Evolutionary conservation across 345 rosid species (phyloP), one percentile per base, ranked within the genome.

Genomic region (Citrus maxima): DNA sequence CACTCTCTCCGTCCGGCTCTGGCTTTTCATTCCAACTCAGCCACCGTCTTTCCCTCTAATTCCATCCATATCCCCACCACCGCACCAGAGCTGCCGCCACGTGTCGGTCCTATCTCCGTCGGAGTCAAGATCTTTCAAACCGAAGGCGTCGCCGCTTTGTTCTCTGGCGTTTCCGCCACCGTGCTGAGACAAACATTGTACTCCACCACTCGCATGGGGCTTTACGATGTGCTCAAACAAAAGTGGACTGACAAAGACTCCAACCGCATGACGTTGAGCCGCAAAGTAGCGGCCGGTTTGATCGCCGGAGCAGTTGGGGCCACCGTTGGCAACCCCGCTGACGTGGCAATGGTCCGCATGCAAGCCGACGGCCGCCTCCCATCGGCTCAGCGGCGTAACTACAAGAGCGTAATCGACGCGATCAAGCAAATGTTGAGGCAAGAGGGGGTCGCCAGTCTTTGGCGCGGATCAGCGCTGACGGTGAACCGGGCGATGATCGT

Each of bases 151-250:
- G 75, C 86, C n/a, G 94, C 91, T 14, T 80, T 93, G 35, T 91
- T 86, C 88, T 85, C 92, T 72, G 94, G 95, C 63, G 93, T 93
- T n/a, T 93, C 97, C 67, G 95, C 95, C 32, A 90, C 97, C 35
- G 87, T 91, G 19, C 92, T 91, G 85, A 92, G 97, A 0, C 97
- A 93, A 78, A 82, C 91, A 6, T 91, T 93, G 8, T 93, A 93
- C 78, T 93, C 97, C 61, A 88, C 98, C 78, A 94, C 97, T 10
- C 90, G 97, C 10, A 94, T 94, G 98, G 98, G 98, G 7, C 91
- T 94, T 19, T 94, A 94, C 82, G 95, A 91, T 27, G 68, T 91
- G 10, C 76, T 93, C 8, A 91, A 93, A 77, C 88, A 83, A 56
- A 87, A 86, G 22, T 93, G 95, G 97, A 78, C 93, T 21, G 87